Evolutionary conservation across 169 alveolate species (phyloP).

Genomic region (Besnoitia besnoiti): DNA sequence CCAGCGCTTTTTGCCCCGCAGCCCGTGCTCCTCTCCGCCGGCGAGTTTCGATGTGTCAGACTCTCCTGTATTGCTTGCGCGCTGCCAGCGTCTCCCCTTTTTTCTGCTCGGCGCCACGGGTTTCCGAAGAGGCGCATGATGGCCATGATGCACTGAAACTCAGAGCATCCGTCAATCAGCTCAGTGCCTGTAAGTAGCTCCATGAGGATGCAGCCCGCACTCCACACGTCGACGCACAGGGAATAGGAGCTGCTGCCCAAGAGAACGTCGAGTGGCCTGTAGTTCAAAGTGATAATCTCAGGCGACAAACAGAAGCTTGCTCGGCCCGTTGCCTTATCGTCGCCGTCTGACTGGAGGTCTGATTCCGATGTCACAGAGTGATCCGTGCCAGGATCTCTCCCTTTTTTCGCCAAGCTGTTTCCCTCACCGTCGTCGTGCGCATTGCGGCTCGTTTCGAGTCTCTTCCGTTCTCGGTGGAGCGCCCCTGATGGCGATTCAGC

Average conservation of each 20-base stretch:
- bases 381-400: background rate
- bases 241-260: conserved; percentile 94
- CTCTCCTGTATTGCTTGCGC: background rate
- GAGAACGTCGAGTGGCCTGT: conserved; percentile 96
- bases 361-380: background rate
- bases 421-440: background rate
- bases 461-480: conserved; percentile 35
- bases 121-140: conserved; percentile 51
- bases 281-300: conserved; percentile 93
- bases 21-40: background rate
- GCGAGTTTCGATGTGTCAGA: background rate
- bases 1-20: background rate
- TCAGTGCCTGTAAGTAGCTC: conserved; percentile 61
- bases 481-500: conserved; percentile 42
- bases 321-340: background rate
- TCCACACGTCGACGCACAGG: conserved; percentile 97
- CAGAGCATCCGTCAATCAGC: conserved; percentile 52
- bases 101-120: conserved; percentile 1
- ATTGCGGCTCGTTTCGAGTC: background rate
- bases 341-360: background rate
- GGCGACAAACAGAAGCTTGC: conserved; percentile 67
- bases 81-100: background rate
- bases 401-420: background rate
- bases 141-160: conserved; percentile 45
- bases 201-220: conserved; percentile 73